These are phyloP conservation scores for Candida hispaniensis DNA, from an alignment of 805 yeast species.

Conservation along the genomic window DNA sequence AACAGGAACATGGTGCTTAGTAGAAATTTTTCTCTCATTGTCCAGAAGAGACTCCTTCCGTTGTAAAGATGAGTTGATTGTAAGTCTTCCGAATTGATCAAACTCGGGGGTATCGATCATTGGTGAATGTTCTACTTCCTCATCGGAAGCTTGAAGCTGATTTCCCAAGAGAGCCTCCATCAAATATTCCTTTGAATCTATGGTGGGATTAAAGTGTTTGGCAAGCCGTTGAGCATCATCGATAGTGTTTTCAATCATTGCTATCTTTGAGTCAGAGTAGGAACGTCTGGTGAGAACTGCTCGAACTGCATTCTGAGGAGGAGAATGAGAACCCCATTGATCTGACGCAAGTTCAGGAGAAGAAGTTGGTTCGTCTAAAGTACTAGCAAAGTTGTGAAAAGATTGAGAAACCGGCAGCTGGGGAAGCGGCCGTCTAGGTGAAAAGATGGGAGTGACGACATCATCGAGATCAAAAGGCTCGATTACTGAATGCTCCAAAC, in stretches of 20 bases:
- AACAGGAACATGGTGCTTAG: slow-evolving; percentile 19
- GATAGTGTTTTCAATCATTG: slow-evolving; percentile 14
- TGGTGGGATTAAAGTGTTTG: too few relatives aligned
- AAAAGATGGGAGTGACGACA: slow-evolving; percentile 10
- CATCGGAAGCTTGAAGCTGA: slow-evolving; percentile 11
- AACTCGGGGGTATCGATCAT: slow-evolving; percentile 13
- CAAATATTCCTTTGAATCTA: slow-evolving; percentile 13
- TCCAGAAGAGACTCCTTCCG: slow-evolving; percentile 29
- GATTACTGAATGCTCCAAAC: slow-evolving; percentile 8
- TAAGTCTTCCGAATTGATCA: slow-evolving; percentile 11
- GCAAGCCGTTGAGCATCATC: slow-evolving; percentile 13
- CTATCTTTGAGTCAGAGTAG: slow-evolving; percentile 6
- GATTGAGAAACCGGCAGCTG: too few relatives aligned
- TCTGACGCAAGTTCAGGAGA: slow-evolving; percentile 1
- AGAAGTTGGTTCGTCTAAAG: too few relatives aligned
- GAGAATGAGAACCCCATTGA: background rate
- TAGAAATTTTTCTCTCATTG: slow-evolving; percentile 25
- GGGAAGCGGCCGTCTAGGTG: slow-evolving; percentile 15
- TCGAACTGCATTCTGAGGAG: slow-evolving; percentile 5
- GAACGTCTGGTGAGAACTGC: slow-evolving; percentile 6
- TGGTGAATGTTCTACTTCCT: slow-evolving; percentile 2
- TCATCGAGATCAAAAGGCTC: slow-evolving; percentile 15
- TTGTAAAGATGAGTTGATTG: slow-evolving; percentile 16
- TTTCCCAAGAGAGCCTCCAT: slow-evolving; percentile 10
- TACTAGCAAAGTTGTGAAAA: too few relatives aligned